phyloP scores from a whole-genome alignment of 805 yeast species.

The Myxozyma neglecta region DNA sequence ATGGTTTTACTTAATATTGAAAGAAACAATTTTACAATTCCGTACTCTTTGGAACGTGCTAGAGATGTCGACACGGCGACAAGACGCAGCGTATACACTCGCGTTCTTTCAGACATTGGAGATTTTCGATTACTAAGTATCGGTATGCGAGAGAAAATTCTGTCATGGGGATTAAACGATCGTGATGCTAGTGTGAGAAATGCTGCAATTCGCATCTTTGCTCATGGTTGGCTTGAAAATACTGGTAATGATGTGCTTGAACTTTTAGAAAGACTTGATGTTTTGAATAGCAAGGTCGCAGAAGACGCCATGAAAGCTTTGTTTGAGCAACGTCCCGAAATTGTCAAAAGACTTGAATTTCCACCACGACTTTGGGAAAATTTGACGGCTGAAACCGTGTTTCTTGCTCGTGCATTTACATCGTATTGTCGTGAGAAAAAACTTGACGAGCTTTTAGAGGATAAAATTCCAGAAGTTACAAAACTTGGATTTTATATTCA shows the following conservation, averaged over 20 bases:
- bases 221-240: constrained; percentile 67
- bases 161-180: constrained; percentile 85
- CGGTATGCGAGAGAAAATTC: constrained; percentile 60
- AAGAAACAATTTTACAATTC: constrained; percentile 54
- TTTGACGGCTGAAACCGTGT: constrained; percentile 71
- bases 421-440: constrained; percentile 61
- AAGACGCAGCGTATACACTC: constrained; percentile 69
- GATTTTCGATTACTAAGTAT: constrained; percentile 58
- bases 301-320: constrained; percentile 64
- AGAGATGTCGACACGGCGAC: constrained; percentile 73
- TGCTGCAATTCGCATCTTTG: constrained; percentile 72
- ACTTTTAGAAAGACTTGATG: constrained; percentile 68
- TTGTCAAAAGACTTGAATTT: constrained; percentile 59
- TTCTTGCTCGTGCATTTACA: constrained; percentile 67
- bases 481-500: constrained; percentile 61
- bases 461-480: constrained; percentile 75
- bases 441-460: constrained; percentile 42
- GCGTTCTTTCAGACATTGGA: constrained; percentile 65
- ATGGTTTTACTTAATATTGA: constrained; percentile 74
- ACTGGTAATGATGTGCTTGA: constrained; percentile 70
- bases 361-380: constrained; percentile 58
- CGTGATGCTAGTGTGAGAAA: constrained; percentile 70
- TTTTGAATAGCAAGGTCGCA: constrained; percentile 66
- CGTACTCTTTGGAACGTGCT: constrained; percentile 72
- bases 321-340: constrained; percentile 61